Conservation (phyloP, 73 alveolate species). For the Paramecium sexaurelia region DNA sequence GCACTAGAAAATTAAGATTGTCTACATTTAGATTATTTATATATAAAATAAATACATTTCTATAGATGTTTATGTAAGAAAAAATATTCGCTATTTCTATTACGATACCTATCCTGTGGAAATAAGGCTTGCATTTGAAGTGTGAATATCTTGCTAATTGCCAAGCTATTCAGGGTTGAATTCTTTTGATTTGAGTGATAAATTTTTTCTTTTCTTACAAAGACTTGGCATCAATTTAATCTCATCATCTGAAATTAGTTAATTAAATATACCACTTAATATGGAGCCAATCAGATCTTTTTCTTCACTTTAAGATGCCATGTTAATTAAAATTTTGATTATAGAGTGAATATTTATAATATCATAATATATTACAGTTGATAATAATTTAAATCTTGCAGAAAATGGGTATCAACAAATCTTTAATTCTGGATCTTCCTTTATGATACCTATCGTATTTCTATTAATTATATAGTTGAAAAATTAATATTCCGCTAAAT, state of each 20-base stretch:
- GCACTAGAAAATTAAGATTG: neutral
- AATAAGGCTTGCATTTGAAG: neutral
- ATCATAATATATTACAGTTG: neutral
- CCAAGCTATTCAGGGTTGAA: neutral
- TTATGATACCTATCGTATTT: no score
- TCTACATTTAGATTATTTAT: neutral
- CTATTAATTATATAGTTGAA: neutral
- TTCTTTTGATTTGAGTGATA: conserved; percentile 36
- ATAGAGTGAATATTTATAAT: neutral
- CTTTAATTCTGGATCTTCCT: neutral
- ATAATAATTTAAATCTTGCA: neutral
- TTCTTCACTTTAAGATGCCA: conserved; percentile 45
- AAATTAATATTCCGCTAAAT: neutral
- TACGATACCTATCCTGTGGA: conserved; percentile 8
- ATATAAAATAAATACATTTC: conserved; percentile 19
- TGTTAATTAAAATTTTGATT: conserved; percentile 22
- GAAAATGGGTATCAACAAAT: neutral
- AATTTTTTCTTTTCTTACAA: neutral
- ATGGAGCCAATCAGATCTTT: conserved; percentile 46
- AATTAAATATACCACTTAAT: neutral
- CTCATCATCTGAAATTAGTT: neutral
- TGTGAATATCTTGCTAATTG: neutral
- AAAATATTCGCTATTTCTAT: neutral
- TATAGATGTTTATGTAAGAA: conserved; percentile 20
- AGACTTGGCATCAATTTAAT: neutral